Evolutionary conservation across 108 stramenopile species (phyloP), one percentile per base, ranked within the genome.

Genomic region (Epithemia pelagica): DNA sequence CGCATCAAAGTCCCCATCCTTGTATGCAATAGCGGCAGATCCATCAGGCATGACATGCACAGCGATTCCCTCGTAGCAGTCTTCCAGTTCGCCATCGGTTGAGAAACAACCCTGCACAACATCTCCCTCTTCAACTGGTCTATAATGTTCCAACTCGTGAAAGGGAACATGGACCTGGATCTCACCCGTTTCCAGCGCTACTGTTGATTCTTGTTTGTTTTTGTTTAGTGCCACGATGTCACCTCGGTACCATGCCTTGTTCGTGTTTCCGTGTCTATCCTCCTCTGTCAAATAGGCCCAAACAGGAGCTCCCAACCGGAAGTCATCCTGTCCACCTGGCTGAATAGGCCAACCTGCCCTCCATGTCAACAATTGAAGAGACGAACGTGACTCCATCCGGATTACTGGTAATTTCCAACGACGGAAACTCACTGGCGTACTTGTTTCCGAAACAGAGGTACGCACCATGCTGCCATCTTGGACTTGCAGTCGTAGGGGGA

Each of bases 161-260:
- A 19, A 18, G 32, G 28, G 28, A 51, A 25, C 73, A 22, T 51
- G 24, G 0, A 61, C 52, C 21, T 67, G 30, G 24, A 64, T 57
- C 22, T 54, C 32, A 28, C 70, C 71, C 1, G 54, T 74, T 15
- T 80, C 59, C 22, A 68, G 59, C 2, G 79, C 71, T 65, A 80
- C 59, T 21, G 7, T 22, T 15, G 26, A 33, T 5, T 1, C n/a
- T 25, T 30, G 59, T 24, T 25, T 2, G 18, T 23, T 20, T 18
- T 61, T 5, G 18, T 5, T 58, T 52, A 52, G n/a, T 5, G 10
- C 37, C 10, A 46, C 15, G 15, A 46, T 46, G 15, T 46, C 37
- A 46, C 37, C 37, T 5, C 37, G 37, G 15, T 46, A 46, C 37
- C 37, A 46, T 46, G 5, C 37, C 5, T 10, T 46, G 37, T 46